phyloP scores from a whole-genome alignment of 2,329 filamentous ascomycete species.

The Fusarium sp. region DNA sequence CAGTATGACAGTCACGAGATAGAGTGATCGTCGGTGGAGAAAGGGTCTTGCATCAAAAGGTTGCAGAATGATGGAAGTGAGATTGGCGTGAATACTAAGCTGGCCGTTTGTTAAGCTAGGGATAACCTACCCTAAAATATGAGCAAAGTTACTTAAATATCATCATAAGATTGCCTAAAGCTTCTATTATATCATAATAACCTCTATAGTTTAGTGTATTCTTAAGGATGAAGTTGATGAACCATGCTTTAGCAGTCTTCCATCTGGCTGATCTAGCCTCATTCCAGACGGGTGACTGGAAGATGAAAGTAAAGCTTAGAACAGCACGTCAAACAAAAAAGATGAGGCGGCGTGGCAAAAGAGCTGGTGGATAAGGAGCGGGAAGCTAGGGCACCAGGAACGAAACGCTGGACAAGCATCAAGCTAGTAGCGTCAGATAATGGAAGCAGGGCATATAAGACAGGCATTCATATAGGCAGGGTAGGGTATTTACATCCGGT shows the following conservation, averaged over 20 bases:
- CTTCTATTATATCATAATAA: no score
- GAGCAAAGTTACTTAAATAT: no score
- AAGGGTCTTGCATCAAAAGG: constrained; percentile 21
- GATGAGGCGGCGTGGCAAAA: constrained; percentile 40
- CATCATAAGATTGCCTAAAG: no score
- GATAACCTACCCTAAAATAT: no score
- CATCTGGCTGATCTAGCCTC: no score
- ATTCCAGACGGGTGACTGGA: background rate
- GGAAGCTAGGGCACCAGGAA: constrained; percentile 16
- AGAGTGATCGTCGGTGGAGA: constrained; percentile 41
- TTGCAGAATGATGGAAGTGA: background rate
- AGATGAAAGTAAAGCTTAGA: background rate
- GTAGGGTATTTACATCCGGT: constrained; percentile 30
- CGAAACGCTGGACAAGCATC: constrained; percentile 31
- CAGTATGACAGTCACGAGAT: constrained; percentile 18
- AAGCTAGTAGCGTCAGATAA: constrained; percentile 23
- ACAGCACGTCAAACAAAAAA: constrained; percentile 10
- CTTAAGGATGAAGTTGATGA: no score
- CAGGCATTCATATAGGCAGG: background rate
- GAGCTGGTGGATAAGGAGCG: constrained; percentile 9
- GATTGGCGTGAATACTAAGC: no score
- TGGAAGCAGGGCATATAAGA: background rate
- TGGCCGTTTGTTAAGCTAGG: no score
- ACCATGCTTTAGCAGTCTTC: no score
- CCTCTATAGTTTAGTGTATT: no score